Evolutionary conservation across 345 rosid species (phyloP).

Genomic region (Hirschfeldia incana): DNA sequence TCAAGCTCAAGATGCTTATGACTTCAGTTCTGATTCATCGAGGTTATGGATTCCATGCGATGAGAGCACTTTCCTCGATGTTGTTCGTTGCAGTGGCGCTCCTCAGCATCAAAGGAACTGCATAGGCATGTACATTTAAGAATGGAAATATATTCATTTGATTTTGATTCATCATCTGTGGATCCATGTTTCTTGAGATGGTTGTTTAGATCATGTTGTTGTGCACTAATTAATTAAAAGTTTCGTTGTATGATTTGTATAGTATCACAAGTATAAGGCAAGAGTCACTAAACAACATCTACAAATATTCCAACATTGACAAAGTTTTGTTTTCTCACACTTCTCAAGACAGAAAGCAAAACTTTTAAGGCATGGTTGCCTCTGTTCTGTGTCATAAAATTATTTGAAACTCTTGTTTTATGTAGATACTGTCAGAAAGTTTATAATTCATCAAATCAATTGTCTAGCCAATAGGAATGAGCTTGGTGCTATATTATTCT

Average conservation of each 20-base stretch:
- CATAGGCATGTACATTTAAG: constrained; percentile 38
- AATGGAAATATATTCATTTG: constrained; percentile 30
- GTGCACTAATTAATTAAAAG: constrained; percentile 13
- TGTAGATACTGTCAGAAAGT: neutral
- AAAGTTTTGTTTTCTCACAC: neutral
- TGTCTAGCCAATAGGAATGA: neutral
- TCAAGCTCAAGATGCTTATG: constrained; percentile 68
- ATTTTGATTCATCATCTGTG: neutral
- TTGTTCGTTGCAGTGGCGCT: constrained; percentile 58
- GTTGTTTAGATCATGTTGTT: constrained; percentile 28
- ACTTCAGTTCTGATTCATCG: constrained; percentile 49
- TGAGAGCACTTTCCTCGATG: constrained; percentile 64
- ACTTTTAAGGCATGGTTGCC: neutral
- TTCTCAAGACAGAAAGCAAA: constrained; percentile 9
- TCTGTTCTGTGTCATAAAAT: constrained; percentile 8
- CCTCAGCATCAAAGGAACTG: constrained; percentile 43
- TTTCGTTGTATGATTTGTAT: constrained; percentile 31
- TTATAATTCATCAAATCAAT: neutral
- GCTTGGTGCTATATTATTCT: neutral
- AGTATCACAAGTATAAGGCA: constrained; percentile 1
- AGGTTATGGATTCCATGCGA: constrained; percentile 85
- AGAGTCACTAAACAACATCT: neutral
- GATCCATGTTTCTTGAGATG: neutral
- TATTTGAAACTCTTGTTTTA: neutral
- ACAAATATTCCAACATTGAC: neutral